Evolutionary conservation across 2,329 filamentous ascomycete genomes (phyloP), one percentile per base, ranked within the genome.

Genomic region (Aspergillus ochraceus): DNA sequence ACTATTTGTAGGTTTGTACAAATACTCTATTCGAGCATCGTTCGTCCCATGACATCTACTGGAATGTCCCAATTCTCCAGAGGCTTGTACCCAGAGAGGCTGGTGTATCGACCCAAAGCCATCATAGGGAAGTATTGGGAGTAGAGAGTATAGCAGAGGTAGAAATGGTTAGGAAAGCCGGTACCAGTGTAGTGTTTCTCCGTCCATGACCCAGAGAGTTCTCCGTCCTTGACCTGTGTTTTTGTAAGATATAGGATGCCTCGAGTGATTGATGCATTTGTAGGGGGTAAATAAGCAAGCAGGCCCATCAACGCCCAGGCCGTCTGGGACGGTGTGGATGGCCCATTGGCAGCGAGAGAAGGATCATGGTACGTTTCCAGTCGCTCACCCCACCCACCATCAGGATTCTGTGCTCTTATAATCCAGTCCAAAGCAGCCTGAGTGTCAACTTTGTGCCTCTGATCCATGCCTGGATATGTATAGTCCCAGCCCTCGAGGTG

Each of bases 371-470:
- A 74, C 0, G 68, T 61, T 1, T 53, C 53, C 0, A 69, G 20
- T 3, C 52, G 57, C 49, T 74, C 71, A 14, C 72, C 71, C 72
- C 72, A 74, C 2, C 73, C 70, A 1, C 72, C 72, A 36, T 74
- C 70, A 1, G 54, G 6, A 46, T 74, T 71, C 53, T 74, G 22
- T 22, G 22, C 22, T 22, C 22, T 22, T 22, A 22, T 22, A 22
- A 22, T 22, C 22, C 22, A 22, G 22, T 22, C 22, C 22, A 22
- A 22, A 22, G 22, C 22, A 22, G 71, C 49, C 14, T 22, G 24
- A n/a, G 29, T 30, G 19, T 63, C 26, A 12, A 17, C 22, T 2
- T 26, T 54, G 20, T 54, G 52, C 4, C 2, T 19, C 4, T 54
- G 22, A 22, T 22, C 22, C 22, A 22, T 22, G 22, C 2, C 22